Base-by-base conservation (phyloP, 345 rosid species). In the Clarkia xantiana region DNA sequence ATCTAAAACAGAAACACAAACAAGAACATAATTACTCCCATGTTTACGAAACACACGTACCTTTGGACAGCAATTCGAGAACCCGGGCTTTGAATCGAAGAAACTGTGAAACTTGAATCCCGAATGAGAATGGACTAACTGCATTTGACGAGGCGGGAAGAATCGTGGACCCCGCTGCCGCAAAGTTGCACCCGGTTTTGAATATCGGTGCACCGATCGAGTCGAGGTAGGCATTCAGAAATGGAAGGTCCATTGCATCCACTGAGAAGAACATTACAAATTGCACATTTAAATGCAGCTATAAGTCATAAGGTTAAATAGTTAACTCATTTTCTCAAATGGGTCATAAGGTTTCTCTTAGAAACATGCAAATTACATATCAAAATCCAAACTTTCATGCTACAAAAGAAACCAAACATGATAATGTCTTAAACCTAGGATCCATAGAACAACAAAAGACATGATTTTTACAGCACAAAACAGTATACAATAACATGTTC, bases 171-270 rank as follows among this genome's bases (percentile, higher is more conserved):
- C 81, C 96, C 13, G 96, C 98, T 8, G 93, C 84, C 4, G 98
- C 96, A 62, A 79, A 91, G 66, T 91, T 91, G 67, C 94, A 81
- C 2, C 96, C 98, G 58, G 56, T 84, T 4, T 61, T 78, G 67
- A 86, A 86, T 70, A 62, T 86, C 3, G 98, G 98, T 9, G 58
- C 11, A 17, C 98, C 98, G 11, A 84, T 39, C 48, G 98, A 77
- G 52, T 91, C 96, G 67, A 91, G 63, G 65, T 91, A 84, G 2
- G 96, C 80, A 66, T 81, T 84, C 46, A 91, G 74, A 62, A 86
- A 84, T 39, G 96, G 94, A 42, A 84, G 60, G 64, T 86, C 89
- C 96, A 91, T 83, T 56, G 80, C 94, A 67, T 79, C 96, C 96
- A 84, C 98, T 91, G 74, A 50, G 59, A 51, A 36, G 14, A 34